phyloP scores from a whole-genome alignment of 202 grass and related monocot species.

The Thinopyrum obtusiflorum region DNA sequence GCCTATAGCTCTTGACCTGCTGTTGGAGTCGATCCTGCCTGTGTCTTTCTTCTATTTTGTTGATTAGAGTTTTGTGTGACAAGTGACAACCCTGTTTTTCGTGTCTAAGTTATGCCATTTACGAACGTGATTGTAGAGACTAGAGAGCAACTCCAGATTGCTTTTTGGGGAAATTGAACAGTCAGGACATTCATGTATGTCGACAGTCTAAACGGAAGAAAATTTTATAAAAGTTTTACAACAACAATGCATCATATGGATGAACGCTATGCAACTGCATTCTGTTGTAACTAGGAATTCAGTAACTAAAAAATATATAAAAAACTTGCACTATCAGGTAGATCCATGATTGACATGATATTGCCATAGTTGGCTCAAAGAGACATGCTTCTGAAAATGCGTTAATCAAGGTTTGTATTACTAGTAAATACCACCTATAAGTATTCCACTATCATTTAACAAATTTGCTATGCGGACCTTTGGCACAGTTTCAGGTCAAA shows the following conservation, averaged over 20 bases:
- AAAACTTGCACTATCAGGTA: not conserved
- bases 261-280: not conserved
- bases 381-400: not conserved
- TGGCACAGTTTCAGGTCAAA: not conserved
- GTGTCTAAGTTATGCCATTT: not conserved
- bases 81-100: not conserved
- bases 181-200: not conserved
- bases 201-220: not conserved
- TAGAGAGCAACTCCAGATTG: not conserved
- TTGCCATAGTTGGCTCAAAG: conserved; percentile 6
- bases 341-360: not conserved
- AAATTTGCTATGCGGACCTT: not conserved
- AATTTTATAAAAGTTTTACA: not conserved
- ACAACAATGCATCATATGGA: not conserved
- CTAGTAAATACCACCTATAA: not conserved
- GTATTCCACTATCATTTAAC: not conserved
- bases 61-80: not conserved
- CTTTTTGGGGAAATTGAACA: not conserved
- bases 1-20: not conserved
- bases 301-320: not conserved
- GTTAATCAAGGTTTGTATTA: not conserved
- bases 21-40: not conserved
- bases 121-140: not conserved
- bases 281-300: not conserved
- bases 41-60: not conserved